Evolutionary conservation across 805 yeast genomes (phyloP).

Genomic region (Yamadazyma nakazawae): DNA sequence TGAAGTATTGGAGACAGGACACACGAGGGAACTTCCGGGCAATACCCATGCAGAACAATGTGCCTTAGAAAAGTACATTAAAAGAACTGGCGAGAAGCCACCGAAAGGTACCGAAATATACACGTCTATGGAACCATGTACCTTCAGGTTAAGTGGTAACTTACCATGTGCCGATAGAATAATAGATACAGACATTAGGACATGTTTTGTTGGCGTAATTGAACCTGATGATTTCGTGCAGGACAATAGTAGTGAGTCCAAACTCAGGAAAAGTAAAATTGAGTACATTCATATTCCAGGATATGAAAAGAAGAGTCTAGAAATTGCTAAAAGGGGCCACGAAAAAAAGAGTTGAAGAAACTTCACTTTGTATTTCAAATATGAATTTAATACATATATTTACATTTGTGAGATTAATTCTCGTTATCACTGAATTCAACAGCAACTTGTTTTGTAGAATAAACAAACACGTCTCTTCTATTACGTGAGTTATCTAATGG

Average conservation of each 20-base stretch:
- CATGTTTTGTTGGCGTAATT: slow-evolving; percentile 86
- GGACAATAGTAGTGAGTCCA: slow-evolving; percentile 60
- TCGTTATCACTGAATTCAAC: slow-evolving; percentile 25
- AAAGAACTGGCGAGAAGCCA: slow-evolving; percentile 27
- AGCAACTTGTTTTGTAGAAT: slow-evolving; percentile 36
- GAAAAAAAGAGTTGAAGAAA: slow-evolving; percentile 18
- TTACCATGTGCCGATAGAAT: slow-evolving; percentile 84
- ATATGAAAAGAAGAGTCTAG: slow-evolving; percentile 63
- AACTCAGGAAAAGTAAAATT: slow-evolving; percentile 54
- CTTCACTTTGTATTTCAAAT: not conserved
- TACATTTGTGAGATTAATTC: not conserved
- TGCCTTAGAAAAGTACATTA: slow-evolving; percentile 73
- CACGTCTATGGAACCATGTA: slow-evolving; percentile 98
- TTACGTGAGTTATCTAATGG: slow-evolving; percentile 11
- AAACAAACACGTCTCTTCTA: slow-evolving; percentile 36
- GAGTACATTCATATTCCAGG: slow-evolving; percentile 83
- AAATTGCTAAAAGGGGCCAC: slow-evolving; percentile 75
- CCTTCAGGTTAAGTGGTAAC: slow-evolving; percentile 84
- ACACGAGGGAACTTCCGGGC: slow-evolving; percentile 86
- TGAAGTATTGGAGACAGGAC: slow-evolving; percentile 72
- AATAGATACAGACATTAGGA: slow-evolving; percentile 50
- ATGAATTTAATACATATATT: not conserved
- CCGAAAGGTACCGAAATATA: slow-evolving; percentile 80
- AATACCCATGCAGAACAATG: slow-evolving; percentile 98
- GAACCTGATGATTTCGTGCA: slow-evolving; percentile 91